Conservation (phyloP, 306 rosid genomes). For the Aeschynomene evenia region DNA sequence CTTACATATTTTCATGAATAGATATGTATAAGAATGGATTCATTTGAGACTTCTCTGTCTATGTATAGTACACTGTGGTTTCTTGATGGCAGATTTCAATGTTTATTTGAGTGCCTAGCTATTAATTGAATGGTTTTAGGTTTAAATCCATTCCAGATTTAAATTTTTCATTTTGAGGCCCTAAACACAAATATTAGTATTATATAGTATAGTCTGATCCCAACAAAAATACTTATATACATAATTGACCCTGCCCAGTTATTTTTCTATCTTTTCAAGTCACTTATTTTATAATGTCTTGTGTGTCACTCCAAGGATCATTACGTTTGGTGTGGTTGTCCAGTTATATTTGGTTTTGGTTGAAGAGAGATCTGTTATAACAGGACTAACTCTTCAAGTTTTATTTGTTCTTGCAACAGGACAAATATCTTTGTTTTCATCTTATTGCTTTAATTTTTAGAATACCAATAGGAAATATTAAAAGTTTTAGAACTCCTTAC, state of each 20-base stretch:
- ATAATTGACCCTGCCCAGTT: not conserved
- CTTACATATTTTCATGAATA: not conserved
- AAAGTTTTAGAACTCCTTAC: not conserved
- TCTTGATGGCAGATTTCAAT: not conserved
- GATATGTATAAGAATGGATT: not conserved
- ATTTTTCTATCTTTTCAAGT: not conserved
- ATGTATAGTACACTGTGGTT: not conserved
- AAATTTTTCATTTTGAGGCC: not conserved
- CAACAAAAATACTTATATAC: no score
- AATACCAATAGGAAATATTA: not conserved
- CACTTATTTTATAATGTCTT: not conserved
- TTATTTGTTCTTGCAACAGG: not conserved
- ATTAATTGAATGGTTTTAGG: not conserved
- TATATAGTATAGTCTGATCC: no score
- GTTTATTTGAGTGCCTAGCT: not conserved
- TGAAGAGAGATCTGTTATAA: not conserved
- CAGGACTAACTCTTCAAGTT: not conserved
- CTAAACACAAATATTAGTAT: not conserved
- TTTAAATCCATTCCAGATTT: not conserved
- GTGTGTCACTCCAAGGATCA: not conserved
- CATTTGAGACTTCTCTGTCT: conserved; percentile 2
- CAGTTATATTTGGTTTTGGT: not conserved
- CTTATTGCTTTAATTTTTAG: not conserved
- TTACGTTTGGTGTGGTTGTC: not conserved
- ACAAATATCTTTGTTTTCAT: not conserved